Evolutionary conservation across 495 filamentous ascomycete species (phyloP).

Genomic region (Terfezia boudieri): DNA sequence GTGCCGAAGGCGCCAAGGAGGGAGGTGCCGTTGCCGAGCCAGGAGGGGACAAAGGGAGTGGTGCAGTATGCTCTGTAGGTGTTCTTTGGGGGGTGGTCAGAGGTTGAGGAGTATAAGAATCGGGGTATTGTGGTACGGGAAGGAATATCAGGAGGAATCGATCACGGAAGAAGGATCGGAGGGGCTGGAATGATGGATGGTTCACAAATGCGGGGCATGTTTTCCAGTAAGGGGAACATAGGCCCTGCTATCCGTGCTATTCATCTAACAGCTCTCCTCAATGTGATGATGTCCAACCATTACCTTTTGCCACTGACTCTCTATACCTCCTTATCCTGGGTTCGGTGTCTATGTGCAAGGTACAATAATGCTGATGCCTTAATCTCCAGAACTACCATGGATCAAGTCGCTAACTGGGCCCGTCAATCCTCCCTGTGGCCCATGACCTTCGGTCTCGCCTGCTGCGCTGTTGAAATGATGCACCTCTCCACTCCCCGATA

Average conservation of each 20-base stretch:
- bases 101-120: no score
- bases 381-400: conserved; percentile 52
- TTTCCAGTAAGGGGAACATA: no score
- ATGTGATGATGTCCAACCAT: background rate
- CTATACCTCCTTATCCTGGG: background rate
- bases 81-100: background rate
- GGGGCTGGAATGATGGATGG: no score
- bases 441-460: conserved; percentile 94
- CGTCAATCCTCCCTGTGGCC: conserved; percentile 88
- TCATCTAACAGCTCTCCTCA: background rate
- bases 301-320: background rate
- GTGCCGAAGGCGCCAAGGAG: conserved; percentile 27
- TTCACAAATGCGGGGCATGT: no score
- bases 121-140: no score
- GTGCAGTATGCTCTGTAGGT: conserved; percentile 95
- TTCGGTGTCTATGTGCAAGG: background rate
- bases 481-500: conserved; percentile 88
- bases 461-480: conserved; percentile 98
- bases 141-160: no score
- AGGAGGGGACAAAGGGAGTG: conserved; percentile 81
- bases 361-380: background rate
- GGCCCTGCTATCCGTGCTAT: background rate
- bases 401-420: conserved; percentile 84
- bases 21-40: conserved; percentile 72
- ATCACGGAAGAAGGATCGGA: no score